Percentiles rank a stretch among this genome's conserved stretches.
Conservation (phyloP, 768 basidiomycete genomes). For the Clavaria fumosa region DNA sequence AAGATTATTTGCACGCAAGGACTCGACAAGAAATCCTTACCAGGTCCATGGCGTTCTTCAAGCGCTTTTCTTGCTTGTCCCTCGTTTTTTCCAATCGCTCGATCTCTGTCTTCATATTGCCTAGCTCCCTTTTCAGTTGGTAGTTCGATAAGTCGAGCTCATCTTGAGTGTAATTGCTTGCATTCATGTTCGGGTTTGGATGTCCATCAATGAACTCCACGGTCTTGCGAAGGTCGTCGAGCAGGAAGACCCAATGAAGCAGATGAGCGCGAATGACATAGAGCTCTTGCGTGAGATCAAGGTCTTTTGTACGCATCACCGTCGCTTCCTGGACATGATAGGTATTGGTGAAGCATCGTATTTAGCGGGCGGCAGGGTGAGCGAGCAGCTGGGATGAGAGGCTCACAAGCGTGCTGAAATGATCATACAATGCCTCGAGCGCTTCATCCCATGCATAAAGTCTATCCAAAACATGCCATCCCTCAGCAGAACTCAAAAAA, state of each 20-base stretch:
- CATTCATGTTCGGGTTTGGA: conserved; percentile 36
- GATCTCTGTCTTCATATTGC: conserved; percentile 34
- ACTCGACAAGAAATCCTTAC: too few relatives aligned
- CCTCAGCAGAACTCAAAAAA: too few relatives aligned
- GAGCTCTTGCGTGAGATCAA: conserved; percentile 35
- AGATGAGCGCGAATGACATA: conserved; percentile 46
- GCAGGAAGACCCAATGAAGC: conserved; percentile 39
- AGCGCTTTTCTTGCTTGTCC: conserved; percentile 30
- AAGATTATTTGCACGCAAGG: too few relatives aligned
- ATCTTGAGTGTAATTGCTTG: background rate
- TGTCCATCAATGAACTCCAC: conserved; percentile 35
- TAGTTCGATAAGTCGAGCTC: too few relatives aligned
- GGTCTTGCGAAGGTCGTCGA: conserved; percentile 38
- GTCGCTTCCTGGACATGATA: conserved; percentile 24
- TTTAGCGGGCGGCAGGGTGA: too few relatives aligned
- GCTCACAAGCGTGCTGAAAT: conserved; percentile 34
- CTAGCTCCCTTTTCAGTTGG: conserved; percentile 25
- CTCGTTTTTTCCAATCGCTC: conserved; percentile 26
- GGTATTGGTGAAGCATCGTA: conserved; percentile 23
- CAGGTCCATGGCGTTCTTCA: conserved; percentile 39
- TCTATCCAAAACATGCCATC: too few relatives aligned
- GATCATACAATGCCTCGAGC: conserved; percentile 34
- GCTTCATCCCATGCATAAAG: conserved; percentile 50
- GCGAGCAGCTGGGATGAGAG: background rate
- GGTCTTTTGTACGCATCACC: conserved; percentile 17